Evolutionary conservation across 2,329 filamentous ascomycete genomes (phyloP).

Genomic region (Leptoxyphium fumago): DNA sequence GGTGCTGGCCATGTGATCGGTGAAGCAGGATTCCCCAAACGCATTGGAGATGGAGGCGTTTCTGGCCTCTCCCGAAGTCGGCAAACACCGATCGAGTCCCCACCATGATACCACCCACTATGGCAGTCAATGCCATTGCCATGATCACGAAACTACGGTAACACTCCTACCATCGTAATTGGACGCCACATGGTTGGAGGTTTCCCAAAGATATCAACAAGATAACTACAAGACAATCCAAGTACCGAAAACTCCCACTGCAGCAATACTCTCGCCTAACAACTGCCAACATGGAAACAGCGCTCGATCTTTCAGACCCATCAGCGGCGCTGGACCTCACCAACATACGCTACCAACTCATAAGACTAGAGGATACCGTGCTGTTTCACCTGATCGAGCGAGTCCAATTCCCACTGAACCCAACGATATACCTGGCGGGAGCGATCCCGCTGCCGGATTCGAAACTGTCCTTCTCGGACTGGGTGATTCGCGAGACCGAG

Average conservation of each 20-base stretch:
- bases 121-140: too few relatives aligned
- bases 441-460: slow-evolving; percentile 64
- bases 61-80: too few relatives aligned
- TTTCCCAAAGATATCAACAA: neutral
- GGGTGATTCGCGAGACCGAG: slow-evolving; percentile 83
- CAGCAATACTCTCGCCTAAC: too few relatives aligned
- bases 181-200: too few relatives aligned
- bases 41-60: too few relatives aligned
- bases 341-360: slow-evolving; percentile 68
- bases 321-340: slow-evolving; percentile 74
- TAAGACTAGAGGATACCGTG: slow-evolving; percentile 93
- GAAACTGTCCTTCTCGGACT: slow-evolving; percentile 76
- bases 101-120: too few relatives aligned
- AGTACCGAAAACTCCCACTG: neutral
- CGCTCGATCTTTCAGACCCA: slow-evolving; percentile 76
- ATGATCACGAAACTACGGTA: too few relatives aligned
- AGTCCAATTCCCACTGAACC: slow-evolving; percentile 90
- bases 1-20: too few relatives aligned
- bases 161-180: too few relatives aligned
- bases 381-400: slow-evolving; percentile 94
- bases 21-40: too few relatives aligned
- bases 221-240: neutral
- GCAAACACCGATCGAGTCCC: too few relatives aligned
- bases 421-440: slow-evolving; percentile 68
- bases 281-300: slow-evolving; percentile 57